Conservation (phyloP, 2,329 filamentous ascomycete genomes). For the Gaeumannomyces tritici region DNA sequence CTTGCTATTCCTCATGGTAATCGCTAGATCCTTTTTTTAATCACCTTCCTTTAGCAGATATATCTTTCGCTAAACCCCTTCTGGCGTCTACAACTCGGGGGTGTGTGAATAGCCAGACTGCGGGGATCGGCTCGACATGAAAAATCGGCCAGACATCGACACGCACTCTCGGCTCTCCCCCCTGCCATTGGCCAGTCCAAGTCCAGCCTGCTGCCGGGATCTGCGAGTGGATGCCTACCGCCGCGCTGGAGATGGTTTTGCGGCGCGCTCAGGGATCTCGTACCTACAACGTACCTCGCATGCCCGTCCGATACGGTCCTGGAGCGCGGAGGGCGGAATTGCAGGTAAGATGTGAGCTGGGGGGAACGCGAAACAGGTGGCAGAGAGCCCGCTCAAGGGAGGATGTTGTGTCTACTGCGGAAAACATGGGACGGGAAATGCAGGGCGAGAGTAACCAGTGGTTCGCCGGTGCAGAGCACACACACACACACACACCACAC, state of each 20-base stretch:
- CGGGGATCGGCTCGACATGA: background rate
- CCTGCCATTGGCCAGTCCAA: background rate
- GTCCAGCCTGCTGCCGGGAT: background rate
- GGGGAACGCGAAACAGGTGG: background rate
- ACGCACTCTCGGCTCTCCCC: background rate
- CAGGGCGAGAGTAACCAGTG: background rate
- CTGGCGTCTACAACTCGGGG: background rate
- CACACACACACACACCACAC: no score
- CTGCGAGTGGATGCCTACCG: background rate
- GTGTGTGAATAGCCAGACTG: background rate
- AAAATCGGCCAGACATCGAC: background rate
- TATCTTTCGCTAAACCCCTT: background rate
- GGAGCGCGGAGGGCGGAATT: background rate
- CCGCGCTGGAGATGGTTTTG: no score
- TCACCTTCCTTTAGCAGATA: background rate
- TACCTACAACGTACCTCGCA: background rate
- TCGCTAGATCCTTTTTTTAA: no score
- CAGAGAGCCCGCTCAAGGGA: background rate
- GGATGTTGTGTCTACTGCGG: background rate
- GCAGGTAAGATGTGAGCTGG: background rate
- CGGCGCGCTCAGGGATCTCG: background rate
- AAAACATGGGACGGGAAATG: background rate
- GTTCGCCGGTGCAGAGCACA: background rate
- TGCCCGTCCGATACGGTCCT: background rate
- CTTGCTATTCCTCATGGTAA: background rate